Percentiles rank a stretch among this genome's conserved stretches.
Evolutionary conservation across 2,329 filamentous ascomycete species (phyloP).

Genomic region (Trichoderma koningiopsis): DNA sequence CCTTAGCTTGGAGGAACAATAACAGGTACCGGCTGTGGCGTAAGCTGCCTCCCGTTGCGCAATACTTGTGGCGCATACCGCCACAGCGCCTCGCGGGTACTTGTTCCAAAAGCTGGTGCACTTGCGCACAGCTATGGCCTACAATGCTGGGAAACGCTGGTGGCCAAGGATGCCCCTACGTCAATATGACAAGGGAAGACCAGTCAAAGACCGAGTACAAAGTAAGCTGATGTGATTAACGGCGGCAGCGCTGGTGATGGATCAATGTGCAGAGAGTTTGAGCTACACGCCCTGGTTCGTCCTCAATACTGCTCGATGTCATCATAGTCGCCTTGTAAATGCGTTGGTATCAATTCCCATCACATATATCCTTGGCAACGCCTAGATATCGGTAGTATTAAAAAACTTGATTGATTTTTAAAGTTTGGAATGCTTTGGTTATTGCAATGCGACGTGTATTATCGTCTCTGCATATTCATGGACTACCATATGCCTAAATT

Average conservation of each 20-base stretch:
- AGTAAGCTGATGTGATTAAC: neutral
- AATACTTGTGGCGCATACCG: conserved; percentile 11
- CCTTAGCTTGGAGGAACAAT: neutral
- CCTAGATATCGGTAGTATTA: neutral
- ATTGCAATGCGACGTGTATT: too few relatives aligned
- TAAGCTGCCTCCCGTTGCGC: neutral
- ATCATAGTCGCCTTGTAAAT: too few relatives aligned
- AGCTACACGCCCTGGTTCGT: neutral
- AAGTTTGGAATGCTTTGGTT: too few relatives aligned
- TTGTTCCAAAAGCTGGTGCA: neutral
- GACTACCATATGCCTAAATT: neutral
- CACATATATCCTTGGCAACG: neutral
- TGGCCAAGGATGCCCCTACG: neutral
- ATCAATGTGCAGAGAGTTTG: neutral
- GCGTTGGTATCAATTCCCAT: neutral
- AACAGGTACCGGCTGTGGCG: conserved; percentile 16
- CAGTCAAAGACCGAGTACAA: neutral
- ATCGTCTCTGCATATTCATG: neutral
- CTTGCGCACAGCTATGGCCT: neutral
- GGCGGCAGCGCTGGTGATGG: neutral
- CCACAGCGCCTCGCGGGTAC: neutral
- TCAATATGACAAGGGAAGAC: neutral
- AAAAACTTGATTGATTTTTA: neutral
- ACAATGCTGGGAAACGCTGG: neutral
- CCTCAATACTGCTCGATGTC: neutral